Conservation (phyloP, 495 filamentous ascomycete genomes). For the Penicillium ochrochloron region DNA sequence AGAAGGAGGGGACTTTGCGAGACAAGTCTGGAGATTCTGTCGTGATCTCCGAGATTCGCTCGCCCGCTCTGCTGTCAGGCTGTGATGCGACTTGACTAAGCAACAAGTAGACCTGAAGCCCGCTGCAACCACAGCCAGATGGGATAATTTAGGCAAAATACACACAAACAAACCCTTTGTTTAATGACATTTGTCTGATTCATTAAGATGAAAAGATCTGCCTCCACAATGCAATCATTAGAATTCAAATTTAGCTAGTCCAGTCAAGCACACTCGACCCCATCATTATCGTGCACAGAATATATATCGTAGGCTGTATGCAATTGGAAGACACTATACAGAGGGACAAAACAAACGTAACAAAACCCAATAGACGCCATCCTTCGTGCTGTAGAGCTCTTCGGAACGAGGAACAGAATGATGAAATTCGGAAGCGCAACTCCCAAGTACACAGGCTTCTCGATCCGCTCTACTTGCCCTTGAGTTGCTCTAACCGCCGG, state of each 20-base stretch:
- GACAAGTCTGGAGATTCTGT: constrained; percentile 33
- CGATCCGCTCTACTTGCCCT: constrained; percentile 31
- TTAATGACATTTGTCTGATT: not conserved
- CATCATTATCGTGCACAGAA: not conserved
- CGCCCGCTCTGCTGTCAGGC: constrained; percentile 20
- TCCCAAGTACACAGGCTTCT: constrained; percentile 5
- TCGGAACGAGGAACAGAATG: constrained; percentile 17
- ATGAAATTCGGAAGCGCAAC: constrained; percentile 9
- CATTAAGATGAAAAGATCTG: not conserved
- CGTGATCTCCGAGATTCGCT: constrained; percentile 43
- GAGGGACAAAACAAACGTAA: constrained; percentile 16
- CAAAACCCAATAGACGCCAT: constrained; percentile 28
- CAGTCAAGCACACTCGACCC: not conserved
- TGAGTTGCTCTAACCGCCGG: constrained; percentile 53
- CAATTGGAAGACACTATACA: constrained; percentile 32
- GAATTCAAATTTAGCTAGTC: not conserved
- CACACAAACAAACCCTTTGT: not conserved
- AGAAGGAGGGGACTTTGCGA: constrained; percentile 12
- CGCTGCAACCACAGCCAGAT: not conserved
- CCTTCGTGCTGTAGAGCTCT: constrained; percentile 29
- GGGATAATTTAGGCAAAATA: not conserved
- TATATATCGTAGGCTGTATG: constrained; percentile 17
- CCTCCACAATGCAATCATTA: not conserved
- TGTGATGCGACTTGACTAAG: constrained; percentile 38
- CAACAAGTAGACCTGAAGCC: constrained; percentile 1